phyloP scores from a whole-genome alignment of 345 rosid genomes.

The Durio zibethinus region DNA sequence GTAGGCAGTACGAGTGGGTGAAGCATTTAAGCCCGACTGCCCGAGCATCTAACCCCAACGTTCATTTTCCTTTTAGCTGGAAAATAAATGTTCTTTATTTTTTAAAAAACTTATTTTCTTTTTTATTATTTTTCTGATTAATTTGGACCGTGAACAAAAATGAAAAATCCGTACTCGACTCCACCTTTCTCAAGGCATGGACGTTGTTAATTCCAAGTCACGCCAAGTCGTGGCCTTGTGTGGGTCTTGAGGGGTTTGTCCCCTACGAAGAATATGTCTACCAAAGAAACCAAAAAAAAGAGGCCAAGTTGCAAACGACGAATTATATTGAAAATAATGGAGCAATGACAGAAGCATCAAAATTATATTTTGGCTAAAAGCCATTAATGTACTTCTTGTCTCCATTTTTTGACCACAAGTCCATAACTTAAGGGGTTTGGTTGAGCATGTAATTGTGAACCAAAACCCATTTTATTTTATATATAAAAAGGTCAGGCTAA shows the following conservation, averaged over 20 bases:
- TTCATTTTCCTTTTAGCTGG: neutral
- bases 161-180: no score
- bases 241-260: neutral
- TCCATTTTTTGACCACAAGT: neutral
- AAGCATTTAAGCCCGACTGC: no score
- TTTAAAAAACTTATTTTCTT: no score
- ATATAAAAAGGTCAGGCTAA: no score
- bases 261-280: neutral
- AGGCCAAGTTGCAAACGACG: neutral
- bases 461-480: neutral
- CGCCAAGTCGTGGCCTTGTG: no score
- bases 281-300: neutral
- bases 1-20: neutral
- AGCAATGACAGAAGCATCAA: neutral
- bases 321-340: neutral
- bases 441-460: neutral
- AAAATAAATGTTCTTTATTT: no score
- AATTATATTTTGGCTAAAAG: neutral
- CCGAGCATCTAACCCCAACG: neutral
- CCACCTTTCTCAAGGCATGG: no score
- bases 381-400: neutral
- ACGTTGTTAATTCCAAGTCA: no score
- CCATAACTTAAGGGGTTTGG: neutral
- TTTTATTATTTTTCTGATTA: no score
- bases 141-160: no score